These are phyloP conservation scores for Dactylellina leptospora DNA, from an alignment of 2,329 filamentous ascomycete species.

Conservation along the genomic window DNA sequence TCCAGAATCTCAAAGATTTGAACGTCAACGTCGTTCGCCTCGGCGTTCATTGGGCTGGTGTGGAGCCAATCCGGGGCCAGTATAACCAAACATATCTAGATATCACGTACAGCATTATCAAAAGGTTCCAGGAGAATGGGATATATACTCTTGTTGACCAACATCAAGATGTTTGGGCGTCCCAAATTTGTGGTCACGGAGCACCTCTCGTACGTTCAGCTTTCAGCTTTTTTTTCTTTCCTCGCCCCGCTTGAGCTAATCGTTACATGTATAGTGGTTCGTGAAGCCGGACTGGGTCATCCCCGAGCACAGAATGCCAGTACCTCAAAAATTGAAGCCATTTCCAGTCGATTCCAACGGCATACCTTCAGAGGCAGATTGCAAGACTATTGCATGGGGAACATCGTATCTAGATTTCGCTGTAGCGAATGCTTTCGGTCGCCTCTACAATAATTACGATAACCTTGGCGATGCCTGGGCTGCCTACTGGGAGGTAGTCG, in stretches of 20 bases:
- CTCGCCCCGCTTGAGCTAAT: not conserved
- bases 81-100: conserved; percentile 52
- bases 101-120: conserved; percentile 42
- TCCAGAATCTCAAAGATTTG: conserved; percentile 44
- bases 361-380: conserved; percentile 40
- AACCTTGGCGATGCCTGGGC: conserved; percentile 49
- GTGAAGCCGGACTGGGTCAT: conserved; percentile 44
- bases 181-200: conserved; percentile 49
- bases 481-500: conserved; percentile 45
- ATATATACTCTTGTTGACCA: conserved; percentile 52
- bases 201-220: conserved; percentile 27
- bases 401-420: conserved; percentile 43
- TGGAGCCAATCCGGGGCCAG: conserved; percentile 40
- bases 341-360: conserved; percentile 36
- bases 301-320: conserved; percentile 38
- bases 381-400: conserved; percentile 41
- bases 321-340: conserved; percentile 39
- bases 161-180: conserved; percentile 50
- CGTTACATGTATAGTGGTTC: conserved; percentile 32
- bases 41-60: conserved; percentile 50
- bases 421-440: conserved; percentile 47
- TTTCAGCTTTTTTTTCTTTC: not conserved
- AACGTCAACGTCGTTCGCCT: conserved; percentile 49
- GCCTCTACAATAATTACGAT: conserved; percentile 50
- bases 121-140: conserved; percentile 49